phyloP scores from a whole-genome alignment of 2,329 filamentous ascomycete species.

The Zymoseptoria ardabiliae region DNA sequence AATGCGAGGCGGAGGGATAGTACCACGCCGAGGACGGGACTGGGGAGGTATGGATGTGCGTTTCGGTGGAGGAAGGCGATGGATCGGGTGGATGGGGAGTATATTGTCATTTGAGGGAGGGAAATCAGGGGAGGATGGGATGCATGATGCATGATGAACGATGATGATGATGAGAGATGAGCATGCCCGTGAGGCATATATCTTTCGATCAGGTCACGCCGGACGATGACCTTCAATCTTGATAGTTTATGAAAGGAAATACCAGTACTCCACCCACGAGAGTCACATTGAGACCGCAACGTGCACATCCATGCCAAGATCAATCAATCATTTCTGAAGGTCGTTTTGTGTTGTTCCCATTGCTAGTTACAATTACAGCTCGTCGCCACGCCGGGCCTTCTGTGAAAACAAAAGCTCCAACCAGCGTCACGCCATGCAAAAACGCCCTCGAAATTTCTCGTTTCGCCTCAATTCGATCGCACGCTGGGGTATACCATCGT shows the following conservation, averaged over 20 bases:
- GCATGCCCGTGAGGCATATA: not conserved
- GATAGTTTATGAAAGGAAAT: not conserved
- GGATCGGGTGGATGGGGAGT: constrained; percentile 44
- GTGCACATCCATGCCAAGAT: not conserved
- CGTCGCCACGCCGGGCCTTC: constrained; percentile 6
- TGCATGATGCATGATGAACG: not conserved
- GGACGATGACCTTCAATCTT: not conserved
- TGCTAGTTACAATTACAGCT: constrained; percentile 10
- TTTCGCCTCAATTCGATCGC: constrained; percentile 10
- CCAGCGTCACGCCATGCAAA: not conserved
- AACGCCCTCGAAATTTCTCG: not conserved
- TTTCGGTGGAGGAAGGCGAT: constrained; percentile 47
- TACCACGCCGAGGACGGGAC: constrained; percentile 13
- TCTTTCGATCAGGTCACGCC: not conserved
- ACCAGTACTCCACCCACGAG: not conserved
- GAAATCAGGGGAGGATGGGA: not conserved
- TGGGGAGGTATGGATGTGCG: constrained; percentile 30
- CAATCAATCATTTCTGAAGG: not conserved
- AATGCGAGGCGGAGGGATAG: constrained; percentile 23
- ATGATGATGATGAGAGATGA: not conserved
- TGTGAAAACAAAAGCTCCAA: not conserved
- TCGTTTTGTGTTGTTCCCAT: not conserved
- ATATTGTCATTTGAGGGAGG: constrained; percentile 41
- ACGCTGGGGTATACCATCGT: constrained; percentile 17
- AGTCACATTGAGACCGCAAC: not conserved